A percentile compares a stretch with the other conserved stretches of the same genome.
phyloP scores from a whole-genome alignment of 2,329 filamentous ascomycete genomes.

The Cryoendolithus antarcticus region DNA sequence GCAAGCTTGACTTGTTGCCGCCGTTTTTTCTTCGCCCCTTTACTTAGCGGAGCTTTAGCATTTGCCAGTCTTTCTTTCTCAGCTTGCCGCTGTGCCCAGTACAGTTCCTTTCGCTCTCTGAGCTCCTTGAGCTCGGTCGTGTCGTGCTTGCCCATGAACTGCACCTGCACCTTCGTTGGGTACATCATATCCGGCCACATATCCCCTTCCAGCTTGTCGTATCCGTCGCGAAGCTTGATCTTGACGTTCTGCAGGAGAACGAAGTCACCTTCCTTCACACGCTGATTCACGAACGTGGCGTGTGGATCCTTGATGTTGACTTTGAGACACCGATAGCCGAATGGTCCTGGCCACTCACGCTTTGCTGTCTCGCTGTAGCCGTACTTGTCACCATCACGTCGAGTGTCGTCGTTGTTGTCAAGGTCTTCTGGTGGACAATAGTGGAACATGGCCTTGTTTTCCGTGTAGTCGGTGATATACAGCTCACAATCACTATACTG shows the following conservation, averaged over 20 bases:
- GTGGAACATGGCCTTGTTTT: constrained; percentile 52
- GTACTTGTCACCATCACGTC: constrained; percentile 41
- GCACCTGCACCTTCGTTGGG: constrained; percentile 45
- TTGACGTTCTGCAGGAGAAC: constrained; percentile 61
- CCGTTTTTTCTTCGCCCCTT: constrained; percentile 26
- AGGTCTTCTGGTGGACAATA: constrained; percentile 32
- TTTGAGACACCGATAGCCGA: constrained; percentile 57
- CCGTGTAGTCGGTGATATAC: constrained; percentile 74
- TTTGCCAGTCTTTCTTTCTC: constrained; percentile 2
- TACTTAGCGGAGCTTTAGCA: constrained; percentile 7
- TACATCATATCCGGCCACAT: constrained; percentile 49
- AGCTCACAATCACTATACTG: constrained; percentile 40
- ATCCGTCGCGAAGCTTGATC: constrained; percentile 44
- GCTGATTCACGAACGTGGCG: constrained; percentile 41
- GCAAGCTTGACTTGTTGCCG: constrained; percentile 22
- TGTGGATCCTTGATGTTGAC: constrained; percentile 62
- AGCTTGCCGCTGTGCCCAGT: constrained; percentile 31
- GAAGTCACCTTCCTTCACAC: constrained; percentile 49
- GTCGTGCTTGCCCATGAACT: constrained; percentile 35
- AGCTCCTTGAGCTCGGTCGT: constrained; percentile 42
- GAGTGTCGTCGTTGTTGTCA: constrained; percentile 6
- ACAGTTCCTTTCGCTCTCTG: constrained; percentile 51
- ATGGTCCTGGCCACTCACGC: constrained; percentile 59
- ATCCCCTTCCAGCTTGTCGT: constrained; percentile 54
- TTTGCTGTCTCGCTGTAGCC: constrained; percentile 36